phyloP scores from a whole-genome alignment of 148 eudicot species.

The Fallopia convolvulus region DNA sequence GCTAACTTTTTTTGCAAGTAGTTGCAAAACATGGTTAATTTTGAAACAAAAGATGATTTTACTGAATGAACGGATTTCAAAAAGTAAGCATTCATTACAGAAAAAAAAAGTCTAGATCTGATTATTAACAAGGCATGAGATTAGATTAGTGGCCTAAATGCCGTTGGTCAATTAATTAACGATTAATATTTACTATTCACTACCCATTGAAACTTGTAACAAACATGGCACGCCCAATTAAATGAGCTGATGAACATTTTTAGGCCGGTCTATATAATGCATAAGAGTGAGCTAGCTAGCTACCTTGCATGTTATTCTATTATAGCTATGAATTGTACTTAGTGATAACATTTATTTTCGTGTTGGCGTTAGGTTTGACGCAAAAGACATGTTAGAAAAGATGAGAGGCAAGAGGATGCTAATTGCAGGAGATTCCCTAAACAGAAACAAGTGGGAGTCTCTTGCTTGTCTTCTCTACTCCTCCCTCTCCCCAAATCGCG shows the following conservation, averaged over 20 bases:
- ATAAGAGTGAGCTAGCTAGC: too few species aligned
- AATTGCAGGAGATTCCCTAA: conserved; percentile 32
- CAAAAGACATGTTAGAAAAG: conserved; percentile 25
- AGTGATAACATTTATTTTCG: too few species aligned
- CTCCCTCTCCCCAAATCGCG: not conserved
- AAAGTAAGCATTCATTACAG: not conserved
- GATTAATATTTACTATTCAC: too few species aligned
- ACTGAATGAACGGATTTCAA: too few species aligned
- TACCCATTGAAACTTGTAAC: too few species aligned
- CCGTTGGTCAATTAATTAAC: too few species aligned
- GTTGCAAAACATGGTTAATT: not conserved
- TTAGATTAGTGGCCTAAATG: too few species aligned
- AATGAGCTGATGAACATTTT: too few species aligned
- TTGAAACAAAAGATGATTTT: not conserved
- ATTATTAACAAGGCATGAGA: not conserved
- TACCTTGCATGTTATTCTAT: not conserved
- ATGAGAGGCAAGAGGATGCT: conserved; percentile 36
- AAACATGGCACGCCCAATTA: too few species aligned
- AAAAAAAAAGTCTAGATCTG: not conserved
- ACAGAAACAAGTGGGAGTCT: conserved; percentile 33
- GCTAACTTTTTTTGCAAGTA: not conserved
- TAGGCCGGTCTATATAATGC: too few species aligned
- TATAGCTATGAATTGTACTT: too few species aligned
- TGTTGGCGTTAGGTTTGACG: conserved; percentile 23
- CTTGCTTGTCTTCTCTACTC: conserved; percentile 38